A percentile compares a stretch with the other conserved stretches of the same genome.
Conservation (phyloP, 2,329 filamentous ascomycete species). For the Penicillium nordicum region DNA sequence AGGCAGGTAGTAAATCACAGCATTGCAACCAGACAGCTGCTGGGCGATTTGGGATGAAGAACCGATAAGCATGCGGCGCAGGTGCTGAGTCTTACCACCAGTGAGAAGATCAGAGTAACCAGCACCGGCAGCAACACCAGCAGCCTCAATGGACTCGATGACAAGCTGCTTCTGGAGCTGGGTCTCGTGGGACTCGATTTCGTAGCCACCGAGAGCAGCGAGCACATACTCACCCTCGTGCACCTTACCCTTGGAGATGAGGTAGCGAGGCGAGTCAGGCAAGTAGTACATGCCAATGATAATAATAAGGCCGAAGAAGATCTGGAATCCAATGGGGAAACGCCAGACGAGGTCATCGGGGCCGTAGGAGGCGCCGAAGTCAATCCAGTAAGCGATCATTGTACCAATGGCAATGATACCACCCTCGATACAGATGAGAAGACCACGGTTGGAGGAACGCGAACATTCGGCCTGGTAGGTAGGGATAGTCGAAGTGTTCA, state of each 20-base stretch:
- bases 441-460: slow-evolving; percentile 56
- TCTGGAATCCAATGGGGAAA: slow-evolving; percentile 54
- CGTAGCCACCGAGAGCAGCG: slow-evolving; percentile 47
- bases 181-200: slow-evolving; percentile 56
- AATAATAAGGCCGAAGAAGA: slow-evolving; percentile 48
- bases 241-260: slow-evolving; percentile 45
- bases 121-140: slow-evolving; percentile 52
- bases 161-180: slow-evolving; percentile 62
- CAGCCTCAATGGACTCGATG: slow-evolving; percentile 66
- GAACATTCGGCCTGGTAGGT: slow-evolving; percentile 55
- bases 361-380: slow-evolving; percentile 45
- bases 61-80: slow-evolving; percentile 42
- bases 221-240: slow-evolving; percentile 50
- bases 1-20: slow-evolving; percentile 49
- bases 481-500: slow-evolving; percentile 55
- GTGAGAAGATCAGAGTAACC: slow-evolving; percentile 43
- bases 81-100: slow-evolving; percentile 39
- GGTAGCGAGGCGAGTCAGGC: slow-evolving; percentile 47
- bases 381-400: slow-evolving; percentile 53
- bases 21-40: slow-evolving; percentile 51
- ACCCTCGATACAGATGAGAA: slow-evolving; percentile 59
- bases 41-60: slow-evolving; percentile 45
- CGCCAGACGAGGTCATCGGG: slow-evolving; percentile 44
- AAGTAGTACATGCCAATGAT: slow-evolving; percentile 43
- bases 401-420: slow-evolving; percentile 52